Evolutionary conservation across 176 grass and related monocot species (phyloP).

Genomic region (Alopecurus myosuroides): DNA sequence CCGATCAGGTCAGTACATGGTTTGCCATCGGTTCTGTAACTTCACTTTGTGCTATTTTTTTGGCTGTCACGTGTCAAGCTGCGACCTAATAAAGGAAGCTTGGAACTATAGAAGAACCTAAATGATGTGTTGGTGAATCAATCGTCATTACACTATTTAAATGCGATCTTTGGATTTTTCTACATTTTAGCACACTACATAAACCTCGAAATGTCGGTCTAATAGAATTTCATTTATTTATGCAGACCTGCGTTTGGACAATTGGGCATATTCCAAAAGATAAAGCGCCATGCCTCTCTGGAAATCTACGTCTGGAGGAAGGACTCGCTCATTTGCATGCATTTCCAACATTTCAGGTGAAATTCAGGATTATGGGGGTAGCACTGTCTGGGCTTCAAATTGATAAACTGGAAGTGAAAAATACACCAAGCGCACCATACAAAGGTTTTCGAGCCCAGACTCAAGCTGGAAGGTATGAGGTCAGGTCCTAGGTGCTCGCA

Average conservation of each 20-base stretch:
- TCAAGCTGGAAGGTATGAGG: constrained; percentile 83
- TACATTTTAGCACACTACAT: neutral
- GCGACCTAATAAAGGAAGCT: neutral
- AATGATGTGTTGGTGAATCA: neutral
- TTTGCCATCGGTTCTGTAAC: neutral
- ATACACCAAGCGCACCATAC: constrained; percentile 56
- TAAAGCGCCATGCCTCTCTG: constrained; percentile 75
- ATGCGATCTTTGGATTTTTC: neutral
- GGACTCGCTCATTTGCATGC: constrained; percentile 64
- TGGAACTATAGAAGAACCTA: neutral
- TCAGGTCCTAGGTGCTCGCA: constrained; percentile 51
- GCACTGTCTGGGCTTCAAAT: constrained; percentile 89
- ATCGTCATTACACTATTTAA: neutral
- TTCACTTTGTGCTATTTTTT: neutral
- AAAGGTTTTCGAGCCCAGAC: constrained; percentile 96
- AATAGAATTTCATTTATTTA: neutral
- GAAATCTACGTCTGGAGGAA: constrained; percentile 70
- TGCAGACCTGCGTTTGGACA: constrained; percentile 87
- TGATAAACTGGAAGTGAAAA: constrained; percentile 81
- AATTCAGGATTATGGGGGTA: constrained; percentile 88
- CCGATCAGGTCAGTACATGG: constrained; percentile 60
- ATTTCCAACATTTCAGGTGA: constrained; percentile 68
- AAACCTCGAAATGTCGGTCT: neutral
- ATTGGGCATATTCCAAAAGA: constrained; percentile 94
- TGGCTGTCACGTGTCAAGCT: neutral